Base-by-base conservation (phyloP, 2,329 filamentous ascomycete genomes). In the Cordyceps tenuipes region DNA sequence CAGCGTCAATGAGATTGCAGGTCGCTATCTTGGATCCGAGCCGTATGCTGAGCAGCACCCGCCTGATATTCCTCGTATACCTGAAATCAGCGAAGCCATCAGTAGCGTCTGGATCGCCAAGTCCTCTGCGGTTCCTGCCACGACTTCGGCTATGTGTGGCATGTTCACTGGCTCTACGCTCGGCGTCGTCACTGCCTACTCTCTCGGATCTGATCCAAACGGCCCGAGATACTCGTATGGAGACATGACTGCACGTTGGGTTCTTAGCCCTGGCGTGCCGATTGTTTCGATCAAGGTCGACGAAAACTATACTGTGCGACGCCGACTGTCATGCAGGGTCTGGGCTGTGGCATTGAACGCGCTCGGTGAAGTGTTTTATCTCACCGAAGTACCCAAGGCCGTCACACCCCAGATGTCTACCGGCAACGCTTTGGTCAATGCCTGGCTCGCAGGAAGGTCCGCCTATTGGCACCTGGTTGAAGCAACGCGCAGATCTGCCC, bases 311-410 rank as follows among this genome's bases (percentile, higher is more conserved):
- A 92, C 82, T 53, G 72, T 80, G 29, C 87, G 85, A 66, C 86
- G 92, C 34, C 86, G 87, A 69, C 76, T 82, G 4, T 78, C 86
- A 54, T 82, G 84, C 13, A 86, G 92, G 31, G 82, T 94, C 13
- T 97, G 91, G 91, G 91, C 90, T n/a, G 87, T 93, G 47, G 90
- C 85, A n/a, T 75, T 99, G 57, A 99, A 99, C 70, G 93, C 94
- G 0, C 78, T 99, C 9, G 94, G 94, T 1, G 94, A 99, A 71
- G 78, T 96, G 0, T 97, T 88, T 71, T 96, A 93, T 66, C 77
- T 97, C 1, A 88, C 83, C 1, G 85, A 90, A 53, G 79, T 87
- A 7, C 91, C 90, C 0, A 79, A 79, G 41, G 76, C 81, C 21
- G 77, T 82, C 8, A 66, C 77, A 5, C 76, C 78, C 36, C 79